These are phyloP conservation scores for Xylaria sp. DNA, from an alignment of 2,329 filamentous ascomycete genomes.

Conservation along the genomic window DNA sequence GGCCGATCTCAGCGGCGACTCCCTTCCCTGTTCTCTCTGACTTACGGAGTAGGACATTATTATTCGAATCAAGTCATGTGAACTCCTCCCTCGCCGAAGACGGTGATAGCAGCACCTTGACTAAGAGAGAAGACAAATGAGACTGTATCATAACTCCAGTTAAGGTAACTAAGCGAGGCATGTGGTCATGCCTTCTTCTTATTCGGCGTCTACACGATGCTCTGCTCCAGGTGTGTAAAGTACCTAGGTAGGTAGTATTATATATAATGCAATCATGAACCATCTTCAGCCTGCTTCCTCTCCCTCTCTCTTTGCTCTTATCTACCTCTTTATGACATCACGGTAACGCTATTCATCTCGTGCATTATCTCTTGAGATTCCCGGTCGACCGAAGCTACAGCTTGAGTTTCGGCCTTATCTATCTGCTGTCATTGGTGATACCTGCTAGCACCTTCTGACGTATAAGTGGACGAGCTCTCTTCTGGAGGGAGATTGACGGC, in stretches of 20 bases:
- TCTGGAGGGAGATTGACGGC: conserved; percentile 3
- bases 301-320: background rate
- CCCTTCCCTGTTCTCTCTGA: no score
- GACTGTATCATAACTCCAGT: conserved; percentile 3
- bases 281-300: background rate
- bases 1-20: conserved; percentile 1
- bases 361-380: conserved; percentile 2
- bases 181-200: background rate
- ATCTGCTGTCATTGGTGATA: conserved; percentile 24
- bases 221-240: conserved; percentile 21
- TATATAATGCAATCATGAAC: conserved; percentile 19
- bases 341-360: background rate
- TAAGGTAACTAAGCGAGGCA: conserved; percentile 3
- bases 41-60: conserved; percentile 17
- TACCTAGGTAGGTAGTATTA: conserved; percentile 20
- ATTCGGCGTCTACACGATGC: conserved; percentile 4
- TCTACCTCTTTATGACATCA: conserved; percentile 16
- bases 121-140: conserved; percentile 10
- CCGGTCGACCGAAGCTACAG: conserved; percentile 9
- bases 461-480: conserved; percentile 22
- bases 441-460: conserved; percentile 3
- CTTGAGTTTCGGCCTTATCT: conserved; percentile 4
- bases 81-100: conserved; percentile 31
- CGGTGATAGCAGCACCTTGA: conserved; percentile 23
- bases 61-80: conserved; percentile 36